Conservation (phyloP, 345 rosid species). For the Erucastrum elatum region DNA sequence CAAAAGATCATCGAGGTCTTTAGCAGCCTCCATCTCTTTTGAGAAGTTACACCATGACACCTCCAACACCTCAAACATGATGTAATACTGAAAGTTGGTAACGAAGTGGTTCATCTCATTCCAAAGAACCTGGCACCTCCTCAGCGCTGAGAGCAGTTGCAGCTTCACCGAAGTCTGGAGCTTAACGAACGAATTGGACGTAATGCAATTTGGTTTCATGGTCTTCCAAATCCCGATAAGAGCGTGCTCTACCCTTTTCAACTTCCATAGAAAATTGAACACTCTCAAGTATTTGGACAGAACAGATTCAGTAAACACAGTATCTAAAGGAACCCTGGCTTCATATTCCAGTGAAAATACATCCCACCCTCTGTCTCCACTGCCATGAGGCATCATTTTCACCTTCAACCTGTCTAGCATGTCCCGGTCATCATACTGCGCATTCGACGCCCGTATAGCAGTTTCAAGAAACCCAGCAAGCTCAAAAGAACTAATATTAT, state of each 20-base stretch:
- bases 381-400: conserved; percentile 92
- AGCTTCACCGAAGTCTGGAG: conserved; percentile 68
- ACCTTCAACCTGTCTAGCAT: conserved; percentile 88
- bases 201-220: conserved; percentile 95
- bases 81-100: conserved; percentile 92
- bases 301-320: conserved; percentile 85
- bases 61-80: conserved; percentile 98
- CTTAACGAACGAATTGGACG: conserved; percentile 76
- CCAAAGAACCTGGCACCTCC: conserved; percentile 96
- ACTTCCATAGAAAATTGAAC: conserved; percentile 96
- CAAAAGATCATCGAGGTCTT: conserved; percentile 95
- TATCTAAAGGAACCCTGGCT: conserved; percentile 90
- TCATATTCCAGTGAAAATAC: conserved; percentile 96
- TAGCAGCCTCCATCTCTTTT: conserved; percentile 85
- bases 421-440: conserved; percentile 94
- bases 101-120: conserved; percentile 98
- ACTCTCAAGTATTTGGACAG: conserved; percentile 82
- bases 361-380: conserved; percentile 96
- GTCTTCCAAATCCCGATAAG: conserved; percentile 98
- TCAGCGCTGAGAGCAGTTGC: conserved; percentile 77
- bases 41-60: conserved; percentile 93
- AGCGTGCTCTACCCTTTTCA: conserved; percentile 94
- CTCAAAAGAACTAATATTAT: conserved; percentile 90
- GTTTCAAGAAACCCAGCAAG: conserved; percentile 92
- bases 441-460: conserved; percentile 93